Conservation (phyloP, 106 monocot species). For the Xerophyta viscosa region DNA sequence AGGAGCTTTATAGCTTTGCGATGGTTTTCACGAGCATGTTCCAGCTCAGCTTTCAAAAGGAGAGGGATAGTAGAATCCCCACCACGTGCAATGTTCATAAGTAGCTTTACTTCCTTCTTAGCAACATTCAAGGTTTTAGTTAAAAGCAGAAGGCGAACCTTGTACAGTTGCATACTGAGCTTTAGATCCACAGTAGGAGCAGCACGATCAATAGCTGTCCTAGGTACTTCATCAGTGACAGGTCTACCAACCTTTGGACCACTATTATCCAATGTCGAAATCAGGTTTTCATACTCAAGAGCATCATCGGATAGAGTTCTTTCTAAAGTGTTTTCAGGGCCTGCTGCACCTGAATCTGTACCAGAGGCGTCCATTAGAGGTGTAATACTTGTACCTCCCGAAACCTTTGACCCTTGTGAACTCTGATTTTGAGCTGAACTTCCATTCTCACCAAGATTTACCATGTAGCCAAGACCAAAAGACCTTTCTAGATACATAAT, state of each 20-base stretch:
- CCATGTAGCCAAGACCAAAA: slow-evolving; percentile 15
- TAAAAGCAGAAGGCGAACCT: slow-evolving; percentile 49
- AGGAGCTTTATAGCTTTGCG: slow-evolving; percentile 74
- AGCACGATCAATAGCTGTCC: background rate
- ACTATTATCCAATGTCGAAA: slow-evolving; percentile 16
- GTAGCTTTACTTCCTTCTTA: slow-evolving; percentile 80
- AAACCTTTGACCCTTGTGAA: slow-evolving; percentile 15
- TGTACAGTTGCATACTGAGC: background rate
- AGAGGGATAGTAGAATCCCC: slow-evolving; percentile 73
- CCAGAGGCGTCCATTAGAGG: background rate
- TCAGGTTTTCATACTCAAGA: slow-evolving; percentile 15
- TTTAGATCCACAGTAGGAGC: background rate
- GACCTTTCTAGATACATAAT: slow-evolving; percentile 44
- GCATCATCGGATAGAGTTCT: slow-evolving; percentile 15
- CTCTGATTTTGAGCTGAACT: slow-evolving; percentile 10
- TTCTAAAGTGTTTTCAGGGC: slow-evolving; percentile 5
- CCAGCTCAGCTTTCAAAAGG: slow-evolving; percentile 78
- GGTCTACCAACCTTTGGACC: slow-evolving; percentile 20
- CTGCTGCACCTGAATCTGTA: slow-evolving; percentile 8
- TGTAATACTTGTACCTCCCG: slow-evolving; percentile 1
- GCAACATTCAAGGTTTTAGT: slow-evolving; percentile 73
- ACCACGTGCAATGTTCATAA: slow-evolving; percentile 66
- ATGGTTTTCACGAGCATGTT: slow-evolving; percentile 75
- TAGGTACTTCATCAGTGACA: slow-evolving; percentile 18
- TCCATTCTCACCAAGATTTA: slow-evolving; percentile 23